Conservation (phyloP, 257 asterid species). For the Solanum raphanifolium region DNA sequence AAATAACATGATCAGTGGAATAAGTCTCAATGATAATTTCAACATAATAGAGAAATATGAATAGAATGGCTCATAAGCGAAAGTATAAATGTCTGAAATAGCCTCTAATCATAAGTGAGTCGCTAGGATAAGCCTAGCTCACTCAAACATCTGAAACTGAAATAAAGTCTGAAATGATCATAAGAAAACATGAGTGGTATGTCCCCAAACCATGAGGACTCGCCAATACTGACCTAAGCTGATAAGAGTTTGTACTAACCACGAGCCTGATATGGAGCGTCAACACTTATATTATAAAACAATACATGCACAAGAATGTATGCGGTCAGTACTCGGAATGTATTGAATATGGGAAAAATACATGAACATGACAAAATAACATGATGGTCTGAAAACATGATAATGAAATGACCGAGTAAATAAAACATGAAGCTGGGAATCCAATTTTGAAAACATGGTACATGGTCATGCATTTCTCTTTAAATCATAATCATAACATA, state of each 20-base stretch:
- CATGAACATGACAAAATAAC: not conserved
- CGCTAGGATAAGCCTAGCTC: not conserved
- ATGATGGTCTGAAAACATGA: not conserved
- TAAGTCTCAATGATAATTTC: not conserved
- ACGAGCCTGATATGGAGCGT: not conserved
- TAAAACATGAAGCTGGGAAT: not conserved
- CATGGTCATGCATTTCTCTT: not conserved
- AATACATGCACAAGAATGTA: not conserved
- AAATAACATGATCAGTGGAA: not conserved
- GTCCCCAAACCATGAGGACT: not conserved
- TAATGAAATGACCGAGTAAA: not conserved
- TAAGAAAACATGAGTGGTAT: not conserved
- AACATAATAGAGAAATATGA: not conserved
- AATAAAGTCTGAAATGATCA: not conserved
- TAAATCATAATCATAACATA: not conserved
- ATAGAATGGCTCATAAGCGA: not conserved
- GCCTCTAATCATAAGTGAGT: not conserved
- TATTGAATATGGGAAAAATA: not conserved
- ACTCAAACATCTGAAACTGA: not conserved
- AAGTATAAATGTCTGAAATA: not conserved
- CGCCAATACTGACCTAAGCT: not conserved
- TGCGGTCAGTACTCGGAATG: not conserved
- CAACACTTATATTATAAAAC: not conserved
- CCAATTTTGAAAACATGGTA: not conserved
- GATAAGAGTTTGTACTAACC: not conserved